Percentiles rank a stretch among this genome's conserved stretches.
Conservation (phyloP, 2,329 filamentous ascomycete species). For the Paracorniculantispora psalliotae region DNA sequence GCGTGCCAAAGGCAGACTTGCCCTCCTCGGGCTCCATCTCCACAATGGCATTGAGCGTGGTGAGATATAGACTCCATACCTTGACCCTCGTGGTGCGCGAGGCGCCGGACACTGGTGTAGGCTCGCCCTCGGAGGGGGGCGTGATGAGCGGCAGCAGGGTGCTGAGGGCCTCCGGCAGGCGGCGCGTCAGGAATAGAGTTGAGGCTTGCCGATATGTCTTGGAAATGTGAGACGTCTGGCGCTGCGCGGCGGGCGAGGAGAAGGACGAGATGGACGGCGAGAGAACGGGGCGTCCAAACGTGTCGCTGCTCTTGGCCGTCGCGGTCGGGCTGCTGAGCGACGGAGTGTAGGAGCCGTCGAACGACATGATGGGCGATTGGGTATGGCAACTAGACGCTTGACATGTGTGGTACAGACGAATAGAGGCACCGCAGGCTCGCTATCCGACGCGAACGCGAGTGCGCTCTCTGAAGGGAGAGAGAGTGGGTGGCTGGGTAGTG, state of each 20-base stretch:
- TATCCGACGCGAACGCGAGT: conserved; percentile 2
- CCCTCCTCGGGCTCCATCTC: conserved; percentile 88
- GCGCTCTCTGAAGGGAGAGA: not conserved
- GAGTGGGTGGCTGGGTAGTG: conserved; percentile 1
- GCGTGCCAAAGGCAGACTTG: conserved; percentile 78
- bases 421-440: not conserved
- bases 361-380: conserved; percentile 32
- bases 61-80: conserved; percentile 95
- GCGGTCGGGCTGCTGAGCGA: conserved; percentile 40
- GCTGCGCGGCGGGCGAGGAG: conserved; percentile 54
- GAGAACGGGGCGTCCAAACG: conserved; percentile 47
- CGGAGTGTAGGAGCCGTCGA: conserved; percentile 36
- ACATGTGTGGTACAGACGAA: not conserved
- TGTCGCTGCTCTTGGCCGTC: conserved; percentile 30
- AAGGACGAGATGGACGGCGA: conserved; percentile 67
- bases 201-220: conserved; percentile 93
- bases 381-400: not conserved
- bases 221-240: conserved; percentile 70
- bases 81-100: conserved; percentile 83
- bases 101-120: conserved; percentile 72
- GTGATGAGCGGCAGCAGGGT: conserved; percentile 79
- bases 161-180: conserved; percentile 81
- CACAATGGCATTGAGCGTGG: conserved; percentile 83
- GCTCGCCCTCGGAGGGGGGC: conserved; percentile 47
- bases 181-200: conserved; percentile 89